Evolutionary conservation across 495 filamentous ascomycete genomes (phyloP).

Genomic region (Penicillium egyptiacum): DNA sequence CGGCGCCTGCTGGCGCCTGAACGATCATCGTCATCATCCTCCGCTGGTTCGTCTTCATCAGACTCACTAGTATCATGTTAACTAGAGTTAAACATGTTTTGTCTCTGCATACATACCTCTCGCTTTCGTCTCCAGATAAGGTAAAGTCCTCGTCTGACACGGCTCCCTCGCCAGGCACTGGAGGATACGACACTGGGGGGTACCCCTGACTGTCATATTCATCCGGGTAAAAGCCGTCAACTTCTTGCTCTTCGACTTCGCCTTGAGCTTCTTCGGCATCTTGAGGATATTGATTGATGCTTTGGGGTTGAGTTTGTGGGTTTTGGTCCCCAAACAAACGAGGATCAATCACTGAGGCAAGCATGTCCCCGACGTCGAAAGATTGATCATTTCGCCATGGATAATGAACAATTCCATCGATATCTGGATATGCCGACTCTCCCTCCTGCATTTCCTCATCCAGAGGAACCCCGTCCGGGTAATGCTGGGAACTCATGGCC

Average conservation of each 20-base stretch:
- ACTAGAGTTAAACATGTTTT: neutral
- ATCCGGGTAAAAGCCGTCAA: conserved; percentile 4
- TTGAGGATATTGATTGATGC: conserved; percentile 3
- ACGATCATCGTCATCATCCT: conserved; percentile 38
- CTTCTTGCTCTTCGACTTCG: conserved; percentile 18
- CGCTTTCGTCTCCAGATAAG: conserved; percentile 29
- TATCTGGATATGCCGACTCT: conserved; percentile 35
- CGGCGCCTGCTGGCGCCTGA: conserved; percentile 30
- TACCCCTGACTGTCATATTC: neutral
- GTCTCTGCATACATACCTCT: conserved; percentile 32
- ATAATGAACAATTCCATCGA: conserved; percentile 39
- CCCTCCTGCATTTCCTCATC: conserved; percentile 20
- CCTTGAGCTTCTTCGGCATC: neutral
- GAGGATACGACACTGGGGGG: conserved; percentile 1
- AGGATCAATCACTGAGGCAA: conserved; percentile 41
- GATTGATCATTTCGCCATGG: conserved; percentile 36
- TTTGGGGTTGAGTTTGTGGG: conserved; percentile 17
- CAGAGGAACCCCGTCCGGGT: conserved; percentile 17
- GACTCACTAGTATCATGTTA: conserved; percentile 19
- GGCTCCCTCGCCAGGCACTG: conserved; percentile 9
- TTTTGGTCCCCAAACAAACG: conserved; percentile 38
- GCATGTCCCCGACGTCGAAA: conserved; percentile 16
- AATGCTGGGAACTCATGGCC: conserved; percentile 23
- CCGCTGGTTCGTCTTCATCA: conserved; percentile 16
- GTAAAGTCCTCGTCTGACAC: conserved; percentile 30